Percentiles rank a stretch among this genome's conserved stretches.
Conservation (phyloP, 495 filamentous ascomycete species). For the Penicillium bialowiezense region DNA sequence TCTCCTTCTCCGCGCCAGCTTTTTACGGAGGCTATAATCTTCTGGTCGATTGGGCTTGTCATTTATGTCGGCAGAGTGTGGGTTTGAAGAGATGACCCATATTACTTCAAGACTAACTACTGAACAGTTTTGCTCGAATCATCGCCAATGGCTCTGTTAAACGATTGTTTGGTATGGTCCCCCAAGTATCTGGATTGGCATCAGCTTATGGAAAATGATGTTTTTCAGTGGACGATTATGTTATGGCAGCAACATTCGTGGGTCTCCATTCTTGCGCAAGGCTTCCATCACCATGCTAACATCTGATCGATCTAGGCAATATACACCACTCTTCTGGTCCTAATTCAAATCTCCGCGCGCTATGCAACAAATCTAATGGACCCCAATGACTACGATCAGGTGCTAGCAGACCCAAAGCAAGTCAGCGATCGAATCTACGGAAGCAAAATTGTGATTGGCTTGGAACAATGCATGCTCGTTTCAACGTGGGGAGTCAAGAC, state of each 20-base stretch:
- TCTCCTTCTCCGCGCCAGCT: constrained; percentile 35
- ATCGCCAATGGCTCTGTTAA: constrained; percentile 35
- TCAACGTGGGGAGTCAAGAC: constrained; percentile 49
- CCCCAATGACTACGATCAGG: constrained; percentile 44
- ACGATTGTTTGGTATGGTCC: constrained; percentile 34
- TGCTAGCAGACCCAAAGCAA: constrained; percentile 42
- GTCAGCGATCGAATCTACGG: constrained; percentile 45
- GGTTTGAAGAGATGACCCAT: not conserved
- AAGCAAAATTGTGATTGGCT: constrained; percentile 51
- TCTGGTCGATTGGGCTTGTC: constrained; percentile 33
- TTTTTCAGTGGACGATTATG: constrained; percentile 48
- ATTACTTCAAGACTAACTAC: constrained; percentile 10
- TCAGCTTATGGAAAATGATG: not conserved
- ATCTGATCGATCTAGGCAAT: constrained; percentile 29
- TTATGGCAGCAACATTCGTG: constrained; percentile 56
- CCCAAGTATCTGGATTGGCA: constrained; percentile 25
- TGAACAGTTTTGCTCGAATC: constrained; percentile 24
- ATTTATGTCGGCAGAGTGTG: constrained; percentile 35
- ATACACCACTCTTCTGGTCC: constrained; percentile 53
- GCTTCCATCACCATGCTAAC: not conserved
- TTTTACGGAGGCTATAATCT: constrained; percentile 29
- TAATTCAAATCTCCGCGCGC: constrained; percentile 55
- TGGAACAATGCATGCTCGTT: constrained; percentile 52
- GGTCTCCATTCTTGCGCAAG: constrained; percentile 4
- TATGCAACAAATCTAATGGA: constrained; percentile 59